A percentile compares a stretch with the other conserved stretches of the same genome.
Evolutionary conservation across 2,329 filamentous ascomycete species (phyloP).

Genomic region (Elsinoe fawcettii): DNA sequence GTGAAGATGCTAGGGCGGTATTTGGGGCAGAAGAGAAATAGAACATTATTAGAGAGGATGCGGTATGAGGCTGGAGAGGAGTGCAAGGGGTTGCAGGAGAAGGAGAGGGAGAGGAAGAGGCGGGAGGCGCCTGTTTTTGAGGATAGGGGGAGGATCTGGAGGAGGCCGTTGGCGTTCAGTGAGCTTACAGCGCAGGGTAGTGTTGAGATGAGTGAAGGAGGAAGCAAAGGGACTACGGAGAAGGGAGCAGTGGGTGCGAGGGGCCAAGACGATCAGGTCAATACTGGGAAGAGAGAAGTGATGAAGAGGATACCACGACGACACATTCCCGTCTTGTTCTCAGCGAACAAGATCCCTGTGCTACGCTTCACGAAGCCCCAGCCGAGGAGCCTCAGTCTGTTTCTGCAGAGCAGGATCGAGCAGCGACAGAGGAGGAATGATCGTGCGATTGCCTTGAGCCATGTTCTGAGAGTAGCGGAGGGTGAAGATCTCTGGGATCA

Average conservation of each 20-base stretch:
- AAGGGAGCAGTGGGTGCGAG: too few species aligned
- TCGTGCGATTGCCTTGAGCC: conserved; percentile 34
- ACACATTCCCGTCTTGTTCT: conserved; percentile 49
- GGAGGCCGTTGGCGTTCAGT: neutral
- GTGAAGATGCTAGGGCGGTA: conserved; percentile 22
- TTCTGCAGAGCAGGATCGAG: conserved; percentile 47
- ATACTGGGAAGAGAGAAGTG: neutral
- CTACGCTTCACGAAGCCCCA: conserved; percentile 61
- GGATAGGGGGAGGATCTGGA: neutral
- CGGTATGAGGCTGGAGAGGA: conserved; percentile 19
- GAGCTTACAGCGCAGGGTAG: too few species aligned
- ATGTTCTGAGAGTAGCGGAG: conserved; percentile 33
- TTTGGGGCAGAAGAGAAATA: conserved; percentile 22
- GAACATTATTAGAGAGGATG: conserved; percentile 23
- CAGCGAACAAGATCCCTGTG: conserved; percentile 53
- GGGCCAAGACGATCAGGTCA: neutral
- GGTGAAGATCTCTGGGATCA: conserved; percentile 46
- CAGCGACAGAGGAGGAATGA: conserved; percentile 38
- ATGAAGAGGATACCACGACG: neutral
- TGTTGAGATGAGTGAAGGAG: too few species aligned
- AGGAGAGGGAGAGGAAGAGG: conserved; percentile 17
- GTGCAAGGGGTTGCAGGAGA: neutral
- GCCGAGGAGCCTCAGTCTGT: conserved; percentile 48
- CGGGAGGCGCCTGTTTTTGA: neutral
- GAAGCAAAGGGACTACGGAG: too few species aligned